phyloP scores from a whole-genome alignment of 495 filamentous ascomycete genomes.

The Thozetella sp. region DNA sequence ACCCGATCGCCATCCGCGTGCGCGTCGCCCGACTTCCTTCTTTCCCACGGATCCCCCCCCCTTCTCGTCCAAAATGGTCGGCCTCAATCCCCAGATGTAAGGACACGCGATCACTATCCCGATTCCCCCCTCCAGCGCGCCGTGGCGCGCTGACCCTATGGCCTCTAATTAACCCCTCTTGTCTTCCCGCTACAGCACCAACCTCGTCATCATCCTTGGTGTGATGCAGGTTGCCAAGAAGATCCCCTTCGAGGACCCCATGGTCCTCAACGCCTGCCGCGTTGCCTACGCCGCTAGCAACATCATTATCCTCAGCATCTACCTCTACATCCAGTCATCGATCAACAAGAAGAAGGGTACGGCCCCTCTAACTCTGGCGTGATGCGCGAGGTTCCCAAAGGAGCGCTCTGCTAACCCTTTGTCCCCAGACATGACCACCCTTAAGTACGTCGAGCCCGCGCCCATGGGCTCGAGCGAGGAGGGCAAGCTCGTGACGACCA shows the following conservation, averaged over 20 bases:
- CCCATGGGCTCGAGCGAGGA: slow-evolving; percentile 90
- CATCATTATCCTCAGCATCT: slow-evolving; percentile 79
- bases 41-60: neutral
- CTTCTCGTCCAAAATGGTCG: slow-evolving; percentile 41
- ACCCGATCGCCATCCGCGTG: neutral
- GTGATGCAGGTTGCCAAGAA: slow-evolving; percentile 98
- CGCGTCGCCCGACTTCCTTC: neutral
- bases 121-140: slow-evolving; percentile 4
- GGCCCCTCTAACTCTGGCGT: slow-evolving; percentile 13
- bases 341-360: slow-evolving; percentile 96
- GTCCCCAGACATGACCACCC: slow-evolving; percentile 82
- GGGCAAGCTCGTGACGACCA: slow-evolving; percentile 93
- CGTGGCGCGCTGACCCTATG: neutral
- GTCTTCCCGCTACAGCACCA: slow-evolving; percentile 61
- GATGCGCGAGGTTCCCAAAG: neutral
- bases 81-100: slow-evolving; percentile 54
- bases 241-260: slow-evolving; percentile 91
- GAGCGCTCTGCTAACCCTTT: slow-evolving; percentile 9
- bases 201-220: slow-evolving; percentile 90
- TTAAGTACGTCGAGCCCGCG: slow-evolving; percentile 97
- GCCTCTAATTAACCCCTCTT: slow-evolving; percentile 16
- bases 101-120: slow-evolving; percentile 12
- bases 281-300: slow-evolving; percentile 85
- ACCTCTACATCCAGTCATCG: slow-evolving; percentile 77
- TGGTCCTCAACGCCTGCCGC: slow-evolving; percentile 81